Evolutionary conservation across 108 stramenopile genomes (phyloP).

Genomic region (Epipyxis sp.): DNA sequence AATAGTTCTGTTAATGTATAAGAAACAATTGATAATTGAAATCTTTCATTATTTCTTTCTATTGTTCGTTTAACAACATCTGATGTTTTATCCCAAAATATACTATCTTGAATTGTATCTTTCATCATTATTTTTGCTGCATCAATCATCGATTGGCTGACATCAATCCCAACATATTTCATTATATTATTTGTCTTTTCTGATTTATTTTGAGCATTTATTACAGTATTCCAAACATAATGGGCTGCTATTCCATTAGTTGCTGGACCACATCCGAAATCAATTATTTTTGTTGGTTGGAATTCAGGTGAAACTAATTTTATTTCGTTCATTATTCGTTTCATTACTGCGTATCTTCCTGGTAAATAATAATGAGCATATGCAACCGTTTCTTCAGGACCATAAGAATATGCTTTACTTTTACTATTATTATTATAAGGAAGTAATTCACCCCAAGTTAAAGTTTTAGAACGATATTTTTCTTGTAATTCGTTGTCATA

Average conservation of each 20-base stretch:
- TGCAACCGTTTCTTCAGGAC: slow-evolving; percentile 24
- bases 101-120: neutral
- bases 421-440: neutral
- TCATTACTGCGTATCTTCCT: neutral
- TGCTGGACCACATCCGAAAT: slow-evolving; percentile 31
- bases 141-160: slow-evolving; percentile 10
- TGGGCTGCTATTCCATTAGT: slow-evolving; percentile 4
- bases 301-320: neutral
- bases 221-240: neutral
- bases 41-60: neutral
- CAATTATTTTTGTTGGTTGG: neutral
- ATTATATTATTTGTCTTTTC: neutral
- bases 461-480: neutral
- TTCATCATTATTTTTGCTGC: slow-evolving; percentile 21
- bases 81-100: neutral
- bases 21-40: neutral
- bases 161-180: slow-evolving; percentile 4
- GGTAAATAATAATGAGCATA: slow-evolving; percentile 4
- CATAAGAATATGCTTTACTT: neutral
- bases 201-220: too few relatives aligned
- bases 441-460: neutral
- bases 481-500: neutral
- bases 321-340: slow-evolving; percentile 14
- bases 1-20: slow-evolving; percentile 26
- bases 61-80: slow-evolving; percentile 10